Percentiles rank a stretch among this genome's conserved stretches.
These are phyloP conservation scores for Sporisorium scitamineum DNA, from an alignment of 1,284 basidiomycete genomes.

Conservation along the genomic window DNA sequence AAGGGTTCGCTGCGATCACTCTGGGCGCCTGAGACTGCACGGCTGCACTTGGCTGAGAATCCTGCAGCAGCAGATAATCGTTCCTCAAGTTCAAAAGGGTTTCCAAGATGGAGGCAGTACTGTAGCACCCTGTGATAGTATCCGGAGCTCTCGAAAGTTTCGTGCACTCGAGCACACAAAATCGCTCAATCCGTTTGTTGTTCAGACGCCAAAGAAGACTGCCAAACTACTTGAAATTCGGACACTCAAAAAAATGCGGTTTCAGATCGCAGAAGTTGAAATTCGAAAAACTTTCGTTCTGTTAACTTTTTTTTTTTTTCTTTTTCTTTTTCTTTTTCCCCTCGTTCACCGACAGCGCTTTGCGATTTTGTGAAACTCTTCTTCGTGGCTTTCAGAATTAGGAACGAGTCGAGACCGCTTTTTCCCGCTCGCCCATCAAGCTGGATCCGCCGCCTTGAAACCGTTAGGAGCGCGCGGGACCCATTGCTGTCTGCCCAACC, in stretches of 20 bases:
- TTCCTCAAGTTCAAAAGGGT: background rate
- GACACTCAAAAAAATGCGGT: conserved; percentile 18
- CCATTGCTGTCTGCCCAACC: background rate
- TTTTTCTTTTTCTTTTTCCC: conserved; percentile 4
- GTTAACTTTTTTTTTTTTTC: conserved; percentile 34
- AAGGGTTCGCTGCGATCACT: conserved; percentile 4
- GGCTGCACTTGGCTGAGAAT: conserved; percentile 4
- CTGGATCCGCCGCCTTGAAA: background rate
- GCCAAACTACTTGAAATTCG: conserved; percentile 1
- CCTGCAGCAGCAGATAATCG: background rate
- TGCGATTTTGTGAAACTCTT: background rate
- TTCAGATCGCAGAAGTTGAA: conserved; percentile 28
- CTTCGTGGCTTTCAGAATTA: background rate
- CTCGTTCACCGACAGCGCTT: background rate
- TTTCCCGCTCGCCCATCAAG: background rate
- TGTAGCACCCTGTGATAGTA: conserved; percentile 26
- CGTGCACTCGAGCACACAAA: conserved; percentile 14
- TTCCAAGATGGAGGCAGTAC: conserved; percentile 47
- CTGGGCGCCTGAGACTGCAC: background rate
- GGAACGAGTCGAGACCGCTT: conserved; percentile 7
- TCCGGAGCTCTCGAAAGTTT: conserved; percentile 2
- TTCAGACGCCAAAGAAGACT: background rate
- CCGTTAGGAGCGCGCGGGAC: background rate
- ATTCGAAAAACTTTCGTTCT: conserved; percentile 24
- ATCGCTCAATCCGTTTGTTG: background rate